Percentiles rank a stretch among this genome's conserved stretches.
Evolutionary conservation across 2,329 filamentous ascomycete genomes (phyloP).

Genomic region (Pseudogymnoascus sp.): DNA sequence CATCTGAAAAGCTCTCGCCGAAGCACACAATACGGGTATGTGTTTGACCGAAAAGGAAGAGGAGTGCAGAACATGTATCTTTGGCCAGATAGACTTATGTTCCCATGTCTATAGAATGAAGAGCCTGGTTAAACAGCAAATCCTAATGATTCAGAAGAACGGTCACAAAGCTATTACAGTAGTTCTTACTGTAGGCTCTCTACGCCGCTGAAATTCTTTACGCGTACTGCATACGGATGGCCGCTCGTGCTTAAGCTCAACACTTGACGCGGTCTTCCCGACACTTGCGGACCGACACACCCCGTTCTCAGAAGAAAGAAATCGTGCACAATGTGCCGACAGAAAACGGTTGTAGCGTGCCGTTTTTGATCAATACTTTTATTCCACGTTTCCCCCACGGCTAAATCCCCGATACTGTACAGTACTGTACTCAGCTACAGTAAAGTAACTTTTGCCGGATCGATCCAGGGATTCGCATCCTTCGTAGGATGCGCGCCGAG

Average conservation of each 20-base stretch:
- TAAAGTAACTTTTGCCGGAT: neutral
- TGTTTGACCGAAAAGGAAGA: neutral
- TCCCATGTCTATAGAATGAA: neutral
- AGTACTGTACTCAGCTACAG: neutral
- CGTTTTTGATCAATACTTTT: neutral
- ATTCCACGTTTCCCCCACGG: neutral
- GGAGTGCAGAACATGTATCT: neutral
- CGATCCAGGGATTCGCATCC: neutral
- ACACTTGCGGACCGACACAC: neutral
- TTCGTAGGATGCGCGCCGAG: neutral
- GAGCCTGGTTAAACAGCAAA: neutral
- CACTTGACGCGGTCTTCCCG: neutral
- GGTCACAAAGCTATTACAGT: neutral
- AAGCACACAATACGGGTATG: neutral
- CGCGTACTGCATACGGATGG: neutral
- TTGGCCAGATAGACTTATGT: neutral
- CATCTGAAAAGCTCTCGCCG: neutral
- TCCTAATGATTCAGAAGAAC: neutral
- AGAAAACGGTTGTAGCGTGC: neutral
- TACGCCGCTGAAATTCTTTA: neutral
- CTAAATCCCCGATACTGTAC: neutral
- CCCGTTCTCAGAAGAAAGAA: neutral
- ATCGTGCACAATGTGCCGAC: neutral
- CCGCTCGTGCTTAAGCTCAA: neutral
- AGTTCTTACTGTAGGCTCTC: neutral